Percentiles rank a stretch among this genome's conserved stretches.
Conservation (phyloP, 2,329 filamentous ascomycete species). For the Hymenoscyphus salicellus region DNA sequence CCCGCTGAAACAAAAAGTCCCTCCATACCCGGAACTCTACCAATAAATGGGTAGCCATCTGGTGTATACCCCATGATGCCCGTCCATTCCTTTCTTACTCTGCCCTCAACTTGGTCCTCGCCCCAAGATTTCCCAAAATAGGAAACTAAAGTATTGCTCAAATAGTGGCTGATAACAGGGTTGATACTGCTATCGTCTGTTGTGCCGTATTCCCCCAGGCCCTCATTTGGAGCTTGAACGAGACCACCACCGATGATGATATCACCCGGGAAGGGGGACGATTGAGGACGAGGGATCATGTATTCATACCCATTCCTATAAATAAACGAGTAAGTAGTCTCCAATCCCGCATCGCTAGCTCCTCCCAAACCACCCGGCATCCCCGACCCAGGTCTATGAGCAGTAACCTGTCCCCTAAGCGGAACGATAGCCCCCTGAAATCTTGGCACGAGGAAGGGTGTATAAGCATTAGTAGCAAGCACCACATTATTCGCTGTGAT, state of each 20-base stretch:
- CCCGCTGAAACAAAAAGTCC: conserved; percentile 29
- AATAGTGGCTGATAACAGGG: conserved; percentile 24
- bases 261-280: conserved; percentile 38
- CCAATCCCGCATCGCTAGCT: conserved; percentile 19
- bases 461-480: conserved; percentile 54
- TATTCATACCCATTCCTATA: conserved; percentile 63
- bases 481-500: conserved; percentile 45
- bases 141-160: conserved; percentile 29
- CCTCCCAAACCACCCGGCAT: conserved; percentile 19
- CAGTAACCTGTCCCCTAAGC: conserved; percentile 49
- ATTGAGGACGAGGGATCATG: conserved; percentile 57
- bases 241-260: conserved; percentile 34
- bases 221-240: conserved; percentile 31
- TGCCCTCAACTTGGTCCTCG: conserved; percentile 39
- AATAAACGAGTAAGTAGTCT: conserved; percentile 49
- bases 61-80: conserved; percentile 57
- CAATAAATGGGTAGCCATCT: conserved; percentile 53
- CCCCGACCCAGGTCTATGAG: conserved; percentile 37
- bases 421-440: conserved; percentile 46
- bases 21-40: conserved; percentile 43
- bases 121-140: conserved; percentile 44
- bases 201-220: conserved; percentile 38
- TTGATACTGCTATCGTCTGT: conserved; percentile 41
- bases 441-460: conserved; percentile 44
- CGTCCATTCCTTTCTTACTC: conserved; percentile 47